Evolutionary conservation across 2,329 filamentous ascomycete genomes (phyloP), one percentile per base, ranked within the genome.

Genomic region (Didymella sp.): DNA sequence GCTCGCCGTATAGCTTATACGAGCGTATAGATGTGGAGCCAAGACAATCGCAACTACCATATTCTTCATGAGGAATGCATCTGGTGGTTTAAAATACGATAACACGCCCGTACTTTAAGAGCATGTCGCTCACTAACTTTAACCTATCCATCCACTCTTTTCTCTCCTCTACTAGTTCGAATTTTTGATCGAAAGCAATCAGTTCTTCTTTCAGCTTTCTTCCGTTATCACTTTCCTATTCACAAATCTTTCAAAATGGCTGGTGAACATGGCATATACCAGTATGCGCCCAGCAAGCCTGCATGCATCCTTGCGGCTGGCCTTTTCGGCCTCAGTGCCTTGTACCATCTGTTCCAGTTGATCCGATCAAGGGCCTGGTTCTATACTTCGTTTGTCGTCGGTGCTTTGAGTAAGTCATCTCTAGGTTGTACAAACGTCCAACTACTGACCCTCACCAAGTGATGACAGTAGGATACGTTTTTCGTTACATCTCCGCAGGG

Each of bases 341-440:
- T 50, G 21, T 62, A 60, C 43, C 66, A 69, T 42, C 15, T 67
- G 1, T 49, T 63, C 7, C 63, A 64, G 19, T 51, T 69, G 59
- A 40, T 66, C 11, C 52, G 57, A 33, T 56, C 44, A n/a, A 64
- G 41, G 42, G 61, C 63, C n/a, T 69, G 66, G 66, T 69, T 66
- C 41, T 68, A 69, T 17, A 66, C 41, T 12, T 58, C 66, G 1
- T 56, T 69, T 19, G 57, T 58, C 1, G 51, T 68, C 4, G 66
- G 66, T 25, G 35, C 64, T 11, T 42, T 65, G 33, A 69, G 66
- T 67, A 52, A 51, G 60, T 30, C 6, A 21, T 4, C n/a, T n/a
- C n/a, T n/a, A n/a, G n/a, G n/a, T n/a, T n/a, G n/a, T n/a, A n/a
- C n/a, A n/a, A n/a, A n/a, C n/a, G n/a, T n/a, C n/a, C n/a, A n/a